Base-by-base conservation (phyloP, 164 flowering plant species). In the Nelumbo lutea region DNA sequence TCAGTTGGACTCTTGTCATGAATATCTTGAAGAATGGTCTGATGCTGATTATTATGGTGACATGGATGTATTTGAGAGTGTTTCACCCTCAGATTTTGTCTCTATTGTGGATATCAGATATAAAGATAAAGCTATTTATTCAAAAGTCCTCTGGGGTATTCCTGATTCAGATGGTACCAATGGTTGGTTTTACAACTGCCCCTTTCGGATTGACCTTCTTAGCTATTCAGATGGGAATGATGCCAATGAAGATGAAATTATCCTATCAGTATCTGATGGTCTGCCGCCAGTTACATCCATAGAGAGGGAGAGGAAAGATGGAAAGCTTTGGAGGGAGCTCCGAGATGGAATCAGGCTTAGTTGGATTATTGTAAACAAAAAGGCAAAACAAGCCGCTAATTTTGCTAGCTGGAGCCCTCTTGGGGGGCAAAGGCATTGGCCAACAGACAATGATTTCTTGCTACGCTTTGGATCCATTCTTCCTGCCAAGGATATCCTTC, bases 391-490 rank as follows among this genome's bases (percentile, higher is more conserved):
- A 76, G 90, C 96, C 48, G 98, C 88, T 38, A 93, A 93, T 73
- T 82, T 93, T 14, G 86, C 96, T 47, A 90, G 98, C 73, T 90
- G 93, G 96, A 79, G 83, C 72, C 88, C 97, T 41, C 87, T 90
- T 61, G 88, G 90, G 2, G 98, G 96, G n/a, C 96, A 89, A 70
- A 80, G 96, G 71, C 98, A 93, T 76, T 93, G 98, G 98, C 98
- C 98, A 0, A 89, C 93, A 4, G 93, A 90, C 56, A 84, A 79
- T 65, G 97, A 90, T 77, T 93, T 89, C 73, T 72, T 88, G 68
- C 70, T 93, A 45, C 87, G 96, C 1, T 93, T 93, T 62, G 97
- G 98, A 48, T 90, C 98, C 2, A 79, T 93, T 69, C 91, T 93
- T 74, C 88, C 98, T 9, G 97, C 98, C 42, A 90, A 86, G 70